Evolutionary conservation across 345 rosid genomes (phyloP).

Genomic region (Melastoma malabathricum): DNA sequence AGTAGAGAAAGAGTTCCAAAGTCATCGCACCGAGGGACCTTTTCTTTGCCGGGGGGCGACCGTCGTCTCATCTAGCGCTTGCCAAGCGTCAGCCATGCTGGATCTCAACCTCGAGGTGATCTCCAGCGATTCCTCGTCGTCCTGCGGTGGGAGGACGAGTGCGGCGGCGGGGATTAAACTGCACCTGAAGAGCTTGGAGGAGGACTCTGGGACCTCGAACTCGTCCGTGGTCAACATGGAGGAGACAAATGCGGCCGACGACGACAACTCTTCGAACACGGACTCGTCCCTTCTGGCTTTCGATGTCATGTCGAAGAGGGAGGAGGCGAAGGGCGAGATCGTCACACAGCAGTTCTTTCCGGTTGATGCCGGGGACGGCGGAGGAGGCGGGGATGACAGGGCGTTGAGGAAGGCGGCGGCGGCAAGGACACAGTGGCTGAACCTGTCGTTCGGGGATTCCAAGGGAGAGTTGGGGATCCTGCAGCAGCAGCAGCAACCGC

Average conservation of each 20-base stretch:
- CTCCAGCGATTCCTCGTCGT: constrained; percentile 19
- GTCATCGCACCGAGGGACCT: no score
- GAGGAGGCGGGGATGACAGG: constrained; percentile 11
- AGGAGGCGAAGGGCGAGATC: constrained; percentile 4
- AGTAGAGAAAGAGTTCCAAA: no score
- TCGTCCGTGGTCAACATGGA: constrained; percentile 33
- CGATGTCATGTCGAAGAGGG: constrained; percentile 26
- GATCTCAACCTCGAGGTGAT: constrained; percentile 53
- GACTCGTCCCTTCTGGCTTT: constrained; percentile 24
- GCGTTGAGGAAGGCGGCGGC: constrained; percentile 9
- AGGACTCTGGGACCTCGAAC: constrained; percentile 35
- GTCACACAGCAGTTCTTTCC: constrained; percentile 36
- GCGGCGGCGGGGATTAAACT: neutral
- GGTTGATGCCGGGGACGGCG: constrained; percentile 13
- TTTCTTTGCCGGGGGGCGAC: no score
- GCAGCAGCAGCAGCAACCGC: constrained; percentile 18
- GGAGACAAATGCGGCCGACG: constrained; percentile 16
- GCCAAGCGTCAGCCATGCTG: constrained; percentile 19
- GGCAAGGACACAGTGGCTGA: constrained; percentile 29
- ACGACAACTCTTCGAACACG: constrained; percentile 25
- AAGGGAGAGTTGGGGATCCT: constrained; percentile 14
- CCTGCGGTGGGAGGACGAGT: constrained; percentile 4
- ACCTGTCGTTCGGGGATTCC: constrained; percentile 23
- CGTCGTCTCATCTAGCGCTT: no score
- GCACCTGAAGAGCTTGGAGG: constrained; percentile 8